Evolutionary conservation across 2,329 filamentous ascomycete genomes (phyloP).

Genomic region (Pseudogymnoascus pannorum): DNA sequence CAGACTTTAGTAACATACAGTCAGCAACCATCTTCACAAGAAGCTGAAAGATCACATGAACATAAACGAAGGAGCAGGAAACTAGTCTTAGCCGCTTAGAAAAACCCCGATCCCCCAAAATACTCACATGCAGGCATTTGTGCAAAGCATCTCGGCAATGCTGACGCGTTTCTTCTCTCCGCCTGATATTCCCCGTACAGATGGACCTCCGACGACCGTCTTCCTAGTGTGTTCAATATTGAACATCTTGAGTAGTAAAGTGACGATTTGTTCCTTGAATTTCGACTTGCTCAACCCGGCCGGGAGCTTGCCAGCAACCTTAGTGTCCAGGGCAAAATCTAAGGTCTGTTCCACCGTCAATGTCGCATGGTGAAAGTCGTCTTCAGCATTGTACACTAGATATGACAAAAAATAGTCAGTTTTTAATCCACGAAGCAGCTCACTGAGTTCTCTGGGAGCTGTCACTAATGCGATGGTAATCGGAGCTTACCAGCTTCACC

Average conservation of each 20-base stretch:
- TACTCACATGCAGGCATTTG: conserved; percentile 41
- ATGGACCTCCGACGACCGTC: conserved; percentile 50
- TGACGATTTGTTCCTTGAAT: conserved; percentile 46
- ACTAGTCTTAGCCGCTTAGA: too few species aligned
- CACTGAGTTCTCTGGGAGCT: too few species aligned
- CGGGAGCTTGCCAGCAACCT: conserved; percentile 50
- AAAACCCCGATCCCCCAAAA: too few species aligned
- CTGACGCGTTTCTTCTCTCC: conserved; percentile 54
- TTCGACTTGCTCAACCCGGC: conserved; percentile 30
- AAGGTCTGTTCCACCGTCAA: conserved; percentile 45
- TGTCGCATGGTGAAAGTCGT: conserved; percentile 43
- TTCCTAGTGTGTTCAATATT: conserved; percentile 48
- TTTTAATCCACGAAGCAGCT: too few species aligned
- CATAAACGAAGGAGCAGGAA: too few species aligned
- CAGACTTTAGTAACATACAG: too few species aligned
- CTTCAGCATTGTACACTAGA: conserved; percentile 49
- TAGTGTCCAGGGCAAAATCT: conserved; percentile 49
- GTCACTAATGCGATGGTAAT: conserved; percentile 47
- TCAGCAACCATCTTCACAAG: too few species aligned
- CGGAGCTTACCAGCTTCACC: conserved; percentile 34
- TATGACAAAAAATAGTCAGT: too few species aligned
- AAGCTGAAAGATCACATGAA: too few species aligned
- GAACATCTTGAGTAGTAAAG: conserved; percentile 32
- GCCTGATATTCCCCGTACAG: conserved; percentile 53
- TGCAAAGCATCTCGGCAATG: conserved; percentile 42